Conservation (phyloP, 495 filamentous ascomycete genomes). For the Pyrenula aspistea region DNA sequence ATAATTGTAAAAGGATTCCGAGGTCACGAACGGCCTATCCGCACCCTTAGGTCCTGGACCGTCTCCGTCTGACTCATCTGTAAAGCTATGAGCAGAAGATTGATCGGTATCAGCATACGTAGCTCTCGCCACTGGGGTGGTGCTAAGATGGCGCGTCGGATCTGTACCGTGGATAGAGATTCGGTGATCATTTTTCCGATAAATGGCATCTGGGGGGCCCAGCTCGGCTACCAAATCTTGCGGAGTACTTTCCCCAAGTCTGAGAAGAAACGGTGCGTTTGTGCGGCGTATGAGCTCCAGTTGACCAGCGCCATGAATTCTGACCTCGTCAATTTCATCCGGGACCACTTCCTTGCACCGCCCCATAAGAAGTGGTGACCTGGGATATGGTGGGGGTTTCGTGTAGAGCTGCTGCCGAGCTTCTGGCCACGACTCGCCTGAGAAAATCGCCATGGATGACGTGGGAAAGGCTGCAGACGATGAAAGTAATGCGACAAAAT, state of each 20-base stretch:
- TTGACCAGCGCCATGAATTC: constrained; percentile 59
- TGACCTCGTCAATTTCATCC: constrained; percentile 74
- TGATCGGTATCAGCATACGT: constrained; percentile 71
- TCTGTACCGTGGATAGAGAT: constrained; percentile 67
- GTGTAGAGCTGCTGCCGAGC: constrained; percentile 65
- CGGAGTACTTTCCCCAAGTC: constrained; percentile 67
- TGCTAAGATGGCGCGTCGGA: constrained; percentile 26
- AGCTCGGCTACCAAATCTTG: constrained; percentile 86
- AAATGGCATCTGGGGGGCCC: constrained; percentile 89
- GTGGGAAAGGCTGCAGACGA: constrained; percentile 64
- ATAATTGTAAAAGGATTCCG: constrained; percentile 93
- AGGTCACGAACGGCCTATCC: constrained; percentile 27
- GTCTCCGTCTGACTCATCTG: constrained; percentile 68
- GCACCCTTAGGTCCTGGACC: constrained; percentile 15
- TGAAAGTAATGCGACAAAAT: constrained; percentile 77
- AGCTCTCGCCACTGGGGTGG: constrained; percentile 35
- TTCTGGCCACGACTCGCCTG: constrained; percentile 79
- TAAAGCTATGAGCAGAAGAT: constrained; percentile 62
- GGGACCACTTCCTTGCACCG: constrained; percentile 52
- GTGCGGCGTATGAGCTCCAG: constrained; percentile 61
- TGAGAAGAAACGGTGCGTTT: constrained; percentile 50
- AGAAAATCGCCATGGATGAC: constrained; percentile 76
- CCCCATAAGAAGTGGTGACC: constrained; percentile 38
- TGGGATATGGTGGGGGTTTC: constrained; percentile 53
- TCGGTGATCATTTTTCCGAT: constrained; percentile 81